Evolutionary conservation across 169 alveolate species (phyloP), one percentile per base, ranked within the genome.

Genomic region (Plasmodium gaboni): DNA sequence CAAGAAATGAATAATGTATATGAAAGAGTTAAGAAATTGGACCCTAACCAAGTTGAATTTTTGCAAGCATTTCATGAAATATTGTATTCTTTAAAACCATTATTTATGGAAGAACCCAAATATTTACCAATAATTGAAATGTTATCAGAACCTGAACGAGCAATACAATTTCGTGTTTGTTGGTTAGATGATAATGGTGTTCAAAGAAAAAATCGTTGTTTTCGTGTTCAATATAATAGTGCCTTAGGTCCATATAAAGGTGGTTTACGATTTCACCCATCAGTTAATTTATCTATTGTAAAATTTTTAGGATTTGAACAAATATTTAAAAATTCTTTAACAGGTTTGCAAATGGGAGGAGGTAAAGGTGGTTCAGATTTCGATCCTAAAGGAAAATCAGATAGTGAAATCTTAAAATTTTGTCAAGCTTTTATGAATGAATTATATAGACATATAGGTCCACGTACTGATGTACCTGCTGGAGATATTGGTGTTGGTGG

Each of bases 401-500:
- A 95, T 42, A 72, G 64, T 32, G 98, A 96, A 87, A 88, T 96
- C 71, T 15, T 93, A 63, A 74, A 95, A 24, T 96, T 96, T 74
- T 96, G 98, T 83, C 96, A 94, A 73, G 64, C 94, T 51, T 95
- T 94, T 73, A 94, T 94, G 96, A 94, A 93, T 24, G 95, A 94
- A 64, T 85, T 95, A 42, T 88, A 88, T 55, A 88, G 95, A 70
- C 96, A 96, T 69, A 92, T 96, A 50, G 98, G 98, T 0, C 93
- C 96, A 12, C 38, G 91, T 59, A 91, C 96, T 0, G 98, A 96
- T 74, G 97, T 96, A 19, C 98, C 98, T 7, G 98, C 98, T 13
- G 98, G 98, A 12, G 98, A 96, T 65, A 96, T 96, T 15, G 98
- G 98, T 1, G 98, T 96, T 17, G 97, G 97, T 0, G 96, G 92